Evolutionary conservation across 768 basidiomycete genomes (phyloP).

Genomic region (Xanthoconium stramineum): DNA sequence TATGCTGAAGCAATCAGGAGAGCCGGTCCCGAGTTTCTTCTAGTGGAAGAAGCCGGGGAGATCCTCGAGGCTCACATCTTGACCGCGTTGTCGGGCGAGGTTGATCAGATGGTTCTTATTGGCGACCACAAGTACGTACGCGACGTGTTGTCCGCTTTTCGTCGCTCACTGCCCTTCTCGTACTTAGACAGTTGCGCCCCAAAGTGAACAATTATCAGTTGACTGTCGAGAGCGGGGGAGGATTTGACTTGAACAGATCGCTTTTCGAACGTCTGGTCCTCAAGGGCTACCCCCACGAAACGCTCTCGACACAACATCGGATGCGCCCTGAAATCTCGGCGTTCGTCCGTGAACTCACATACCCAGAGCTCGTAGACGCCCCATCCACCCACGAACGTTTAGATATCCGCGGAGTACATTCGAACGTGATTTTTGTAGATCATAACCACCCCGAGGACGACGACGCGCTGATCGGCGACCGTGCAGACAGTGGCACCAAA

Average conservation of each 20-base stretch:
- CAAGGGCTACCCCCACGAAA: slow-evolving; percentile 58
- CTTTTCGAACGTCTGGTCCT: slow-evolving; percentile 68
- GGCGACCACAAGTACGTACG: slow-evolving; percentile 66
- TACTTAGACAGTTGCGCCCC: slow-evolving; percentile 63
- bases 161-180: background rate
- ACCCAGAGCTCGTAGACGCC: slow-evolving; percentile 61
- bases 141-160: background rate
- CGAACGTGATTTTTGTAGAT: slow-evolving; percentile 60
- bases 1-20: slow-evolving; percentile 46
- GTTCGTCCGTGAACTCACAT: slow-evolving; percentile 59
- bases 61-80: slow-evolving; percentile 67
- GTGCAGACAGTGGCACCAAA: slow-evolving; percentile 42
- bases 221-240: slow-evolving; percentile 66
- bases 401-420: slow-evolving; percentile 49
- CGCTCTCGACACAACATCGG: slow-evolving; percentile 57
- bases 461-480: slow-evolving; percentile 38
- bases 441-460: slow-evolving; percentile 57
- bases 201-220: slow-evolving; percentile 65
- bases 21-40: slow-evolving; percentile 47
- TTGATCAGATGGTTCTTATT: slow-evolving; percentile 58
- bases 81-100: slow-evolving; percentile 45
- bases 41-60: slow-evolving; percentile 74
- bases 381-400: slow-evolving; percentile 47
- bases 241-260: slow-evolving; percentile 64
- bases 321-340: slow-evolving; percentile 74